Evolutionary conservation across 2,329 filamentous ascomycete genomes (phyloP), one percentile per base, ranked within the genome.

Genomic region (Pseudogymnoascus sp.): DNA sequence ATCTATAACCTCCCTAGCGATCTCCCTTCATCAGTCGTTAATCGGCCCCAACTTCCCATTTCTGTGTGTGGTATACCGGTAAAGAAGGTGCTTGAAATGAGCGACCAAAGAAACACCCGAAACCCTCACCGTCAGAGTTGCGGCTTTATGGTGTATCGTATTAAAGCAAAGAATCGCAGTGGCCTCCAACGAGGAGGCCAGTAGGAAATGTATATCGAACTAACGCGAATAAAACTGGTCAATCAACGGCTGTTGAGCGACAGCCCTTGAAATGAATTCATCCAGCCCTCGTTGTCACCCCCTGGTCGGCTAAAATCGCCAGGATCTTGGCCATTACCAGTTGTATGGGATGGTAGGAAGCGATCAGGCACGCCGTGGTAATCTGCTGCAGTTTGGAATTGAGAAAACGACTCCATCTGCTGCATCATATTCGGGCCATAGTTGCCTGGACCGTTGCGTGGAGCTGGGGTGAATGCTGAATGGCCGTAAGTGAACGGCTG

Each of bases 191-290:
- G 28, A 4, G 50, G 28, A 34, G 25, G 50, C 50, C 28, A 56
- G 28, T 34, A 34, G 50, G 50, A 56, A 34, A 56, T 56, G 28
- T 34, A 34, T 56, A 56, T 56, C 50, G 16, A 56, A 56, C 25
- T 34, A 56, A 56, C 28, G 28, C 50, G 50, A 56, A 56, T 53
- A 31, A 16, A 14, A 28, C 42, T 60, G 31, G 31, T 60, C 31
- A 34, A 34, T 63, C 70, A 74, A 36, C 71, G 72, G 61, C 66
- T 69, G 71, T 89, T 89, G 66, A 92, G 81, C 1, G 89, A 92
- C 16, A 92, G 77, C 8, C 88, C 84, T 73, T 91, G 88, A 73
- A 91, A 90, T 5, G 81, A 76, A 62, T 78, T 77, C 25, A 81
- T 76, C 87, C 88, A 90, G 60, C 89, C 86, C 59, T 80, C 74